Evolutionary conservation across 1,139 yeast species (phyloP).

Genomic region (Lodderomyces jiufengensis): DNA sequence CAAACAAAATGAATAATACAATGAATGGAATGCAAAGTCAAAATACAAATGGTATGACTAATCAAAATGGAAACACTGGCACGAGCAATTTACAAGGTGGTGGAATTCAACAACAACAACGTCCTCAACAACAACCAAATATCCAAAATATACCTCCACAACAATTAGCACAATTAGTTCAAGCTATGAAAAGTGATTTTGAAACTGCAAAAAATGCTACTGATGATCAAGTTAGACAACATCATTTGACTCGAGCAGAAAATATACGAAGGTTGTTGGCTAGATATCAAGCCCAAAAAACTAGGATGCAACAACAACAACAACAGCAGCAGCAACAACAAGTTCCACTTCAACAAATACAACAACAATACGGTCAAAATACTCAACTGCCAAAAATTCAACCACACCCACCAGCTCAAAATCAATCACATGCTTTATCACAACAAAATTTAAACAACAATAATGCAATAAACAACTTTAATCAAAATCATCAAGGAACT

Average conservation of each 20-base stretch:
- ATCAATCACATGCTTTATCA: constrained; percentile 13
- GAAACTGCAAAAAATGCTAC: constrained; percentile 55
- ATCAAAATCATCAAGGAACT: constrained; percentile 5
- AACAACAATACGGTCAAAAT: constrained; percentile 6
- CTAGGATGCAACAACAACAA: constrained; percentile 16
- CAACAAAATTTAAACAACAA: constrained; percentile 7
- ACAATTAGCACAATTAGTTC: constrained; percentile 62
- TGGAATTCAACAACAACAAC: constrained; percentile 1
- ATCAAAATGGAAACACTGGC: not conserved
- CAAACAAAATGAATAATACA: constrained; percentile 6
- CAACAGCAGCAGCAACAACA: constrained; percentile 14
- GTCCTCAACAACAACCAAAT: constrained; percentile 6
- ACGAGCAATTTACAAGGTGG: not conserved
- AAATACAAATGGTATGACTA: constrained; percentile 1
- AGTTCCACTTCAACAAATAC: not conserved
- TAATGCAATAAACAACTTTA: constrained; percentile 4
- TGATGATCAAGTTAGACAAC: constrained; percentile 64
- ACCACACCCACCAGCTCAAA: constrained; percentile 11
- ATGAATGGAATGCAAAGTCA: constrained; percentile 8
- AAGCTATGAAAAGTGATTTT: constrained; percentile 56
- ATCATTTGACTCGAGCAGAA: constrained; percentile 65
- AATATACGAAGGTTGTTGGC: constrained; percentile 51
- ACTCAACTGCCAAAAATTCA: constrained; percentile 9
- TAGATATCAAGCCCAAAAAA: constrained; percentile 41
- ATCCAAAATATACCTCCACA: constrained; percentile 40